Percentiles rank a stretch among this genome's conserved stretches.
These are phyloP conservation scores for Cicer chorassanicum DNA, from an alignment of 306 rosid genomes.

Conservation along the genomic window DNA sequence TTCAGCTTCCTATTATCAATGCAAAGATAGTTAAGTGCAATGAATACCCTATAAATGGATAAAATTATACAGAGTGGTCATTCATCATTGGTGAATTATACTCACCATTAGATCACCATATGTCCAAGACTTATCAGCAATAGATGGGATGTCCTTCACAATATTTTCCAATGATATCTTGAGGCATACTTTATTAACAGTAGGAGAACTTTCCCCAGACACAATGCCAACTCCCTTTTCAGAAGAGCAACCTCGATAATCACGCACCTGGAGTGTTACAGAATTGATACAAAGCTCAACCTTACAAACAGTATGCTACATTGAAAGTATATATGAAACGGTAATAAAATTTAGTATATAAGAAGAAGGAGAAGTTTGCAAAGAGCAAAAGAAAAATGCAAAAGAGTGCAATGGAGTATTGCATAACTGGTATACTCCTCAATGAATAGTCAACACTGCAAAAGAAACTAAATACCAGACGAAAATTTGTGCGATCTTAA, in stretches of 20 bases:
- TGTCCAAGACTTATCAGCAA: slow-evolving; percentile 89
- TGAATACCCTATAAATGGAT: slow-evolving; percentile 42
- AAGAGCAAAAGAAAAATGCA: slow-evolving; percentile 23
- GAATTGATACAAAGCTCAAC: slow-evolving; percentile 40
- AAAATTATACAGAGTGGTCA: slow-evolving; percentile 26
- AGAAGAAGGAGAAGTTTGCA: slow-evolving; percentile 1
- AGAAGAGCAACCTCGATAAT: slow-evolving; percentile 74
- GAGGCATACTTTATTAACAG: slow-evolving; percentile 72
- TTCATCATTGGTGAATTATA: slow-evolving; percentile 41
- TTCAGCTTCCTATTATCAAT: slow-evolving; percentile 77
- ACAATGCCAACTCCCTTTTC: slow-evolving; percentile 62
- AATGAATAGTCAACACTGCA: slow-evolving; percentile 9
- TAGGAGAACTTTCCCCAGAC: slow-evolving; percentile 58
- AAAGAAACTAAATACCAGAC: slow-evolving; percentile 25
- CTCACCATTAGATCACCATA: slow-evolving; percentile 98
- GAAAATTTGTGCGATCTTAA: slow-evolving; percentile 8
- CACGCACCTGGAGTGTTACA: slow-evolving; percentile 68
- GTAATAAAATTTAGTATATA: slow-evolving; percentile 28
- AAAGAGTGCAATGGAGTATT: slow-evolving; percentile 10
- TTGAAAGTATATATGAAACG: slow-evolving; percentile 22
- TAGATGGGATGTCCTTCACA: slow-evolving; percentile 89
- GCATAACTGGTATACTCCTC: slow-evolving; percentile 13
- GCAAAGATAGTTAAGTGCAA: slow-evolving; percentile 40
- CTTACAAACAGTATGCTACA: slow-evolving; percentile 32
- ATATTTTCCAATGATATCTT: slow-evolving; percentile 94